Base-by-base conservation (phyloP, 208 protist genomes). In the Leptomonas pyrrhocoris region DNA sequence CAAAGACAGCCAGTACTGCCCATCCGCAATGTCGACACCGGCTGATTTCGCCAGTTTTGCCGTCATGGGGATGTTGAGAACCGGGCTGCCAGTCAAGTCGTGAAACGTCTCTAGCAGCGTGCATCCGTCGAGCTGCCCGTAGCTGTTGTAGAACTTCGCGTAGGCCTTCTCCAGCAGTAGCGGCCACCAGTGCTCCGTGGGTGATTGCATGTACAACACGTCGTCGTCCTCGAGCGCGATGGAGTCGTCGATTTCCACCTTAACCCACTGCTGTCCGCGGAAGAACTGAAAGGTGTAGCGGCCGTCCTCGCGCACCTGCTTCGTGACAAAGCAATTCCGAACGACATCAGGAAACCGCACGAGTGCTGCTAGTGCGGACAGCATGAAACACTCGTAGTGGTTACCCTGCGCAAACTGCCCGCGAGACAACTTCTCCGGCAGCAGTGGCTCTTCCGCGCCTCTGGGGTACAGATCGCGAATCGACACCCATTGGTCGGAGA, bases 131-230 rank as follows among this genome's bases (percentile, higher is more conserved):
- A 96, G 71, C 18, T 84, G 72, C 31, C 83, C 77, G 74, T 94
- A 96, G 38, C 56, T 66, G 38, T 73, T 83, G 79, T 93, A 90
- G 79, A 96, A 94, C 71, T 96, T 96, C 31, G 92, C 92, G 74
- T 96, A 96, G 40, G 92, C 92, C 84, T 96, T 96, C 81, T 96
- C 89, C 59, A 96, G 77, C 65, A 96, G 76, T 49, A 94, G 74
- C 27, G 92, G 89, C 80, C 87, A 96, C 84, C 85, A 92, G 60
- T 90, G 88, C 70, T 82, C 79, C 7, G 79, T 88, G n/a, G 88
- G 89, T 2, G 85, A 90, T 6, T 74, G 89, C 71, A 73, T 81
- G 67, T 93, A 90, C 12, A 89, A 68, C 38, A 85, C 84, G 1
- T 79, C 75, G 38, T 81, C 78, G 45, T 82, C 79, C 53, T 90